Evolutionary conservation across 23 red algal genomes (phyloP), one percentile per base, ranked within the genome.

Genomic region (Gracilaria domingensis): DNA sequence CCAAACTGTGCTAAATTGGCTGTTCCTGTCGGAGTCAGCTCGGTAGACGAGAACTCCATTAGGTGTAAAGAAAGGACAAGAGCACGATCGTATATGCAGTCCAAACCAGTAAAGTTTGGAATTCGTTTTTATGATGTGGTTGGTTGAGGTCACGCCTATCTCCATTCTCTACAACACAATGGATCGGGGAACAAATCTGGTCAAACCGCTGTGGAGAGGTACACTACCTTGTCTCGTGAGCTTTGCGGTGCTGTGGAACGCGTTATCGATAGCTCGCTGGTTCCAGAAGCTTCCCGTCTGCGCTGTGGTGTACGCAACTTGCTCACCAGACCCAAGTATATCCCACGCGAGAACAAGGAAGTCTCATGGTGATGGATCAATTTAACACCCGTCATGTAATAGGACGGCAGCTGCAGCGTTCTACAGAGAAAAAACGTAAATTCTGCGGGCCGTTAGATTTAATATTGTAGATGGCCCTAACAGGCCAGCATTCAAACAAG

Each of bases 141-240:
- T 3, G 40, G 75, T 8, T 70, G 65, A 26, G 12, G 1, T 12
- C 75, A 50, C 8, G 42, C 75, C 12, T 54, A 49, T 20, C 40
- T 79, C 1, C 38, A 79, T 50, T 29, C 16, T 54, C 13, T 79
- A 3, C 28, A 54, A 32, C 37, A 79, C 75, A 79, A 79, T 50
- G 75, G 75, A 3, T 79, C 75, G 1, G 67, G 75, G 28, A 49
- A 79, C 21, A 50, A 79, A 56, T 54, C 75, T 24, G n/a, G 75
- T 20, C 11, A 79, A 16, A 51, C 28, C 12, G 5, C 38, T 37
- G 32, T 45, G 37, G 14, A 54, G 3, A 49, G 75, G 4, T 47
- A 79, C 75, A 79, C 75, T 25, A 54, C 12, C 23, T 24, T 79
- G 24, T 79, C 51, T 50, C 4, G 75, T 4, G 75, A 25, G 9